Conservation (phyloP, 306 rosid genomes). For the Purshia tridentata region DNA sequence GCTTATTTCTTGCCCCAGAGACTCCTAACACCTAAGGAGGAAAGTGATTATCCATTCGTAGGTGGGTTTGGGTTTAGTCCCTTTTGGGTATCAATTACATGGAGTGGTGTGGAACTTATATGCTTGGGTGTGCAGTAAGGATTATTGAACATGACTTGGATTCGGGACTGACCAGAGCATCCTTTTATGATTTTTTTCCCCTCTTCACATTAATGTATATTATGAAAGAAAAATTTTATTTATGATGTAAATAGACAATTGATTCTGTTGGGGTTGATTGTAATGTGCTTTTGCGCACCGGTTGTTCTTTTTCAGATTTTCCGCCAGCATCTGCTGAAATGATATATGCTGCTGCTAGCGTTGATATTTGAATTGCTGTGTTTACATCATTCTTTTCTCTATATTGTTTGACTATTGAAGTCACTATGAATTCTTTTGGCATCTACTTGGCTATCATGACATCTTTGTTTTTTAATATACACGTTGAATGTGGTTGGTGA, state of each 20-base stretch:
- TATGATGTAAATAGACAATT: slow-evolving; percentile 27
- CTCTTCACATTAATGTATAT: slow-evolving; percentile 10
- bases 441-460: too few relatives aligned
- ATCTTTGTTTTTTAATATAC: too few relatives aligned
- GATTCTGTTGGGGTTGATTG: slow-evolving; percentile 17
- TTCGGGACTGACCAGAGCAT: slow-evolving; percentile 19
- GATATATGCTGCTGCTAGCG: neutral
- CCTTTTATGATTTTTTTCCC: slow-evolving; percentile 9
- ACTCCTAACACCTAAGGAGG: too few relatives aligned
- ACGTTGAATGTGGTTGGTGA: too few relatives aligned
- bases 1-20: too few relatives aligned
- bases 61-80: too few relatives aligned
- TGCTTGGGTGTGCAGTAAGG: slow-evolving; percentile 27
- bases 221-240: slow-evolving; percentile 17
- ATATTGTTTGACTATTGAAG: neutral
- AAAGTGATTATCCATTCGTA: too few relatives aligned
- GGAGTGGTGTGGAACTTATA: slow-evolving; percentile 41
- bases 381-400: slow-evolving; percentile 5
- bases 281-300: neutral
- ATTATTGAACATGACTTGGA: slow-evolving; percentile 25
- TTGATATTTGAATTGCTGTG: neutral
- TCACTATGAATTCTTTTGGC: too few relatives aligned
- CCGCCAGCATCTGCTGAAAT: neutral
- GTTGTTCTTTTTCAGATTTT: neutral
- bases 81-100: too few relatives aligned